A percentile compares a stretch with the other conserved stretches of the same genome.
Evolutionary conservation across 2,329 filamentous ascomycete genomes (phyloP).

Genomic region (Berkeleyomyces rouxiae): DNA sequence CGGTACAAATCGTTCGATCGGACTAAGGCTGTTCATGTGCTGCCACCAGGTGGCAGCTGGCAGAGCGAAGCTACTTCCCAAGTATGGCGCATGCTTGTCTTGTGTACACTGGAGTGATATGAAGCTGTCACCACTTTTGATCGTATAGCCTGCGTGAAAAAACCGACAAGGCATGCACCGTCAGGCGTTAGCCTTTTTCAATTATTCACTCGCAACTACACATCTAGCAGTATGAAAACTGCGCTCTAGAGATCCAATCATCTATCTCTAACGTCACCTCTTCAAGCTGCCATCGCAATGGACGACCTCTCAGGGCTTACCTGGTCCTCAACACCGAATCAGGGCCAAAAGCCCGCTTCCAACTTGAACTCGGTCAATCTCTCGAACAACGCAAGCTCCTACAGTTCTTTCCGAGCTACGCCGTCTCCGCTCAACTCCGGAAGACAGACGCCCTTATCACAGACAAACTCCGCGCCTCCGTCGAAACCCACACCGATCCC

Average conservation of each 20-base stretch:
- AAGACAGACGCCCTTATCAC: constrained; percentile 31
- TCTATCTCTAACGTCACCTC: background rate
- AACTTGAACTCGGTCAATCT: constrained; percentile 22
- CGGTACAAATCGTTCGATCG: background rate
- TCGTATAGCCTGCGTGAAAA: background rate
- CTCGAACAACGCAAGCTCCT: constrained; percentile 29
- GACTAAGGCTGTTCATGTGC: background rate
- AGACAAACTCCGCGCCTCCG: background rate
- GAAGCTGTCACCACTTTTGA: constrained; percentile 4
- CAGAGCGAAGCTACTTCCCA: background rate
- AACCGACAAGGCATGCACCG: background rate
- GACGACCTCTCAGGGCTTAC: constrained; percentile 45
- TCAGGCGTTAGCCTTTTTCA: background rate
- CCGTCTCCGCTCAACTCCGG: constrained; percentile 39
- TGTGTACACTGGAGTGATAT: background rate
- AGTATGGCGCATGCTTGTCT: background rate
- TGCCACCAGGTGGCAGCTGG: background rate
- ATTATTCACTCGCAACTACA: background rate
- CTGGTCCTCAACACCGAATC: constrained; percentile 32
- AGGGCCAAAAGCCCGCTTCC: constrained; percentile 23
- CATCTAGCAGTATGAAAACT: background rate
- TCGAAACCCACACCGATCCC: background rate
- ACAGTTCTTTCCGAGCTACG: constrained; percentile 36
- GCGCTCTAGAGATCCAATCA: background rate
- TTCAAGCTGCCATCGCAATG: constrained; percentile 26